Base-by-base conservation (phyloP, 345 rosid genomes). In the Cardiospermum halicacabum region DNA sequence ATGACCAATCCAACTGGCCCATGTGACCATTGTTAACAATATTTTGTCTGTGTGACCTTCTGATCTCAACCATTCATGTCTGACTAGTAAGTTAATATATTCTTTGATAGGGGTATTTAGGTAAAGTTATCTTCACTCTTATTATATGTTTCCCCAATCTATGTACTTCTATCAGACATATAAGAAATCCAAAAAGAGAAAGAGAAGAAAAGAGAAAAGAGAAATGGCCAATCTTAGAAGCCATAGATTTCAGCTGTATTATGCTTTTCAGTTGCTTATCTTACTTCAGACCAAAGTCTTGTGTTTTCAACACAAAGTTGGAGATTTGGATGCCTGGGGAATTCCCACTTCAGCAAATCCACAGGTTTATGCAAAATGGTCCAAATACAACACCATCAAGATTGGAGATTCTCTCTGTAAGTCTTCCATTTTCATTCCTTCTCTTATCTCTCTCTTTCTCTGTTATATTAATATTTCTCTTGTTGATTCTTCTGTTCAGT, bases 241-340 rank as follows among this genome's bases (percentile, higher is more conserved):
- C 22, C 28, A 21, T 18, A 65, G 37, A 58, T 66, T 69, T 50
- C 53, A 25, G 15, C 36, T 59, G 18, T 51, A 77, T 15, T 74
- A 34, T 59, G 78, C 69, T 53, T 70, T 81, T 49, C 70, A 73
- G 77, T 30, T 84, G 68, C 60, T 88, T 31, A 21, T 72, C 57
- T 59, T 78, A 45, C 58, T 79, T 49, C 90, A 82, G 56, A 76
- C 71, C 77, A 22, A 71, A 69, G 87, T 80, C 57, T 69, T 70
- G 2, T 74, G 87, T 53, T 69, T 69, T 49, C 80, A 78, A 27
- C 77, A 68, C 85, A 89, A 84, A 65, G 92, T 89, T 53, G 99
- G 98, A 58, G 86, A 86, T 77, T 70, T 93, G 72, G 80, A 88
- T 78, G 78, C 94, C 11, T 93, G 99, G 97, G 95, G 91, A 1